Conservation (phyloP, 164 flowering plant species). For the Macadamia tetraphylla region DNA sequence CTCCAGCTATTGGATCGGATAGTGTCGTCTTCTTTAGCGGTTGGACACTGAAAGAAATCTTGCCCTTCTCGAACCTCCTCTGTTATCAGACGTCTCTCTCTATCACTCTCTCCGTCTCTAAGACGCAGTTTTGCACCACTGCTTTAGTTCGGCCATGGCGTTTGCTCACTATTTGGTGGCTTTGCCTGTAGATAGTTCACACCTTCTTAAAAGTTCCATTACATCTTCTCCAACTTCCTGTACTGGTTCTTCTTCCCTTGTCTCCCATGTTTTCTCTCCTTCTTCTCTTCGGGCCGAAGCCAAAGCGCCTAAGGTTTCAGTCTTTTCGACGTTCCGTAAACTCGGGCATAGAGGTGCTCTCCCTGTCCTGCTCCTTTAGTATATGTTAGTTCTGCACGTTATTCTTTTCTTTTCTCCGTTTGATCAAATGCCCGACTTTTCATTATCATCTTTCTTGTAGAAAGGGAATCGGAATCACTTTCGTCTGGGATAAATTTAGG, state of each 20-base stretch:
- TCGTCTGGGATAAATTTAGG: neutral
- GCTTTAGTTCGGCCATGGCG: slow-evolving; percentile 25
- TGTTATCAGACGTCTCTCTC: too few species aligned
- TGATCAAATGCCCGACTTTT: too few species aligned
- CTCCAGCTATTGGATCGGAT: neutral
- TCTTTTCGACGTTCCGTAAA: slow-evolving; percentile 16
- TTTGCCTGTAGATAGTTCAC: slow-evolving; percentile 21
- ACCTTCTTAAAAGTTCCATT: neutral
- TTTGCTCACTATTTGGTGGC: slow-evolving; percentile 30
- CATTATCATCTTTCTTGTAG: neutral
- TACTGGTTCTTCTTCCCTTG: slow-evolving; percentile 5
- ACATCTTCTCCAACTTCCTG: slow-evolving; percentile 7
- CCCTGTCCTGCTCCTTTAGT: neutral
- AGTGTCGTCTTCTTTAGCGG: neutral
- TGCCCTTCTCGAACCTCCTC: too few species aligned
- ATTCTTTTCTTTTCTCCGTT: neutral
- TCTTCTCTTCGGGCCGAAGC: slow-evolving; percentile 1
- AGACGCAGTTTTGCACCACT: neutral
- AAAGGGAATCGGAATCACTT: neutral
- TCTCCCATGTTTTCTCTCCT: slow-evolving; percentile 2
- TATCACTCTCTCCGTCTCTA: too few species aligned
- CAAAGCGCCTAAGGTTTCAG: slow-evolving; percentile 22
- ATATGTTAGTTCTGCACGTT: neutral
- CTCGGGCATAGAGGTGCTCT: slow-evolving; percentile 25
- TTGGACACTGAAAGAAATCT: neutral